phyloP scores from a whole-genome alignment of 2,329 filamentous ascomycete genomes.

The Chrysoporthe cubensis region DNA sequence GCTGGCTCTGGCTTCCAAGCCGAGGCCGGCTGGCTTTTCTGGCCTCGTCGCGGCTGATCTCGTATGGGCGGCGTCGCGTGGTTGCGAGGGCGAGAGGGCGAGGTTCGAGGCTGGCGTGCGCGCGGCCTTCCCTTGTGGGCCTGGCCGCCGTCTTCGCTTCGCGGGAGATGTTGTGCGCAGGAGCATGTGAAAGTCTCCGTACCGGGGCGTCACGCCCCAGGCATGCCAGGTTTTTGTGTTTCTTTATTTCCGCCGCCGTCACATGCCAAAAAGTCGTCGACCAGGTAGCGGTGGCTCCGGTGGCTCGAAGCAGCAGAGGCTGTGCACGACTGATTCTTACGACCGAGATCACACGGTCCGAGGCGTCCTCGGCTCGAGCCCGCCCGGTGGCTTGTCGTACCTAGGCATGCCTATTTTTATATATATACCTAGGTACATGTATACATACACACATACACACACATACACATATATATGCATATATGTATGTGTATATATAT shows the following conservation, averaged over 20 bases:
- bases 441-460: too few relatives aligned
- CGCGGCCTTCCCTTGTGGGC: background rate
- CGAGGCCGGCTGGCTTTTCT: background rate
- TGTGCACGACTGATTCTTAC: too few relatives aligned
- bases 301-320: background rate
- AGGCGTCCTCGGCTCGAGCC: too few relatives aligned
- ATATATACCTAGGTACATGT: too few relatives aligned
- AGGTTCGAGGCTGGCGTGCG: slow-evolving; percentile 2
- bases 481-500: too few relatives aligned
- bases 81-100: background rate
- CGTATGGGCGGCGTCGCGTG: background rate
- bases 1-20: background rate
- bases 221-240: background rate
- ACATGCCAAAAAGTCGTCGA: background rate
- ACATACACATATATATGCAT: too few relatives aligned
- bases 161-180: background rate
- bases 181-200: slow-evolving; percentile 14
- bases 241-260: background rate
- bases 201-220: background rate
- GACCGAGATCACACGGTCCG: too few relatives aligned
- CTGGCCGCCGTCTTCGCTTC: background rate
- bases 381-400: too few relatives aligned
- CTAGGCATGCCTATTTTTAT: too few relatives aligned
- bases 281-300: too few relatives aligned
- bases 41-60: background rate